A percentile compares a stretch with the other conserved stretches of the same genome.
Evolutionary conservation across 495 filamentous ascomycete genomes (phyloP).

Genomic region (Penicillium coprophilum): DNA sequence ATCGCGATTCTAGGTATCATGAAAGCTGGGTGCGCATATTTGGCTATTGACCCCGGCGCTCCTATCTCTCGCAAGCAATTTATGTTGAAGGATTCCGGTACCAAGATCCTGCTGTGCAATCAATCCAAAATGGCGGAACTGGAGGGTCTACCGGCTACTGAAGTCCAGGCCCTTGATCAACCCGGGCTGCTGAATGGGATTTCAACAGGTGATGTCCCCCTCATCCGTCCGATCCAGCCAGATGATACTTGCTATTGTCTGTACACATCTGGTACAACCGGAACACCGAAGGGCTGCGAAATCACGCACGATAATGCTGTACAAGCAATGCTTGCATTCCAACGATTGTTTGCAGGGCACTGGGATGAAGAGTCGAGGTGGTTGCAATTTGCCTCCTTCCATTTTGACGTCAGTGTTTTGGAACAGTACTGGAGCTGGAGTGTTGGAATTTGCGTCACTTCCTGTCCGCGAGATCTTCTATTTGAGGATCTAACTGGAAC

Average conservation of each 20-base stretch:
- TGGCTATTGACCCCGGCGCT: conserved; percentile 57
- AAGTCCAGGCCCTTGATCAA: conserved; percentile 35
- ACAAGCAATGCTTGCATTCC: conserved; percentile 43
- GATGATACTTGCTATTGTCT: conserved; percentile 94
- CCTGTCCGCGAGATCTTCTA: conserved; percentile 72
- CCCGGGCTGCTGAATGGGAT: conserved; percentile 27
- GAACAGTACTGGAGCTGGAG: conserved; percentile 92
- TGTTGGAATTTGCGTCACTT: conserved; percentile 75
- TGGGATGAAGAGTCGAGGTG: conserved; percentile 67
- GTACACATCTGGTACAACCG: conserved; percentile 96
- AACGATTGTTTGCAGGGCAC: conserved; percentile 39
- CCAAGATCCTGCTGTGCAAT: conserved; percentile 28
- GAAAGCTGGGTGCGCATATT: conserved; percentile 69
- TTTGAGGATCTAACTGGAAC: conserved; percentile 71
- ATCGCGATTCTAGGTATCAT: conserved; percentile 46
- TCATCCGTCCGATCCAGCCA: conserved; percentile 40
- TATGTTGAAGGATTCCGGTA: conserved; percentile 37
- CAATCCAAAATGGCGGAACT: conserved; percentile 16
- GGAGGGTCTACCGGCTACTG: conserved; percentile 21
- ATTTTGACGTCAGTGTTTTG: conserved; percentile 84
- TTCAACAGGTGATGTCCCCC: conserved; percentile 17
- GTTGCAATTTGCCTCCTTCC: conserved; percentile 85
- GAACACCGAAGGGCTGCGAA: conserved; percentile 97
- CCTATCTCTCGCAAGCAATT: conserved; percentile 47
- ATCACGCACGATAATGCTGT: conserved; percentile 44